A percentile compares a stretch with the other conserved stretches of the same genome.
Evolutionary conservation across 441 rosid species (phyloP).

Genomic region (Adansonia gregorii): DNA sequence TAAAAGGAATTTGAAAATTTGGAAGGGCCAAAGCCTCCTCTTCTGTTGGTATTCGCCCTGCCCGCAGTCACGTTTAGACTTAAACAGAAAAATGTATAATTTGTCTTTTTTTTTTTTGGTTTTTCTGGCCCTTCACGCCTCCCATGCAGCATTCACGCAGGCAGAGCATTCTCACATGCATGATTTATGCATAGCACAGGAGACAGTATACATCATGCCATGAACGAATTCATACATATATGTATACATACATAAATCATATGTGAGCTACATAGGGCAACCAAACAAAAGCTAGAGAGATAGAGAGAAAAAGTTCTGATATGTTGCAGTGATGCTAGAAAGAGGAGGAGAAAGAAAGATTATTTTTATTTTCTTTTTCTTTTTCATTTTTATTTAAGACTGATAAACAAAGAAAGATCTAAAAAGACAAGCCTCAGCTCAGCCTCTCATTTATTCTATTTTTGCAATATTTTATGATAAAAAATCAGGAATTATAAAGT

Average conservation of each 20-base stretch:
- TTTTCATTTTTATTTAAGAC: not conserved
- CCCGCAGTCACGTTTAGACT: not conserved
- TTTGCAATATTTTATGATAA: too few relatives aligned
- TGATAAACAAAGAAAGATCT: too few relatives aligned
- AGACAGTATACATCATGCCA: slow-evolving; percentile 4
- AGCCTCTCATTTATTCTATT: too few relatives aligned
- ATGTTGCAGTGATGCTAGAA: not conserved
- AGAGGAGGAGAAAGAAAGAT: not conserved
- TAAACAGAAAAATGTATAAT: not conserved
- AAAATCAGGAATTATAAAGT: too few relatives aligned
- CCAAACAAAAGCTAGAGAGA: slow-evolving; percentile 7
- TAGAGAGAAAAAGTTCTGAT: not conserved
- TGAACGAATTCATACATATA: not conserved
- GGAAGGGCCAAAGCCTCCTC: too few relatives aligned
- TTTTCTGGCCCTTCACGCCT: slow-evolving; percentile 32
- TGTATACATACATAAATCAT: too few relatives aligned
- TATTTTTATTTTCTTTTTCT: too few relatives aligned
- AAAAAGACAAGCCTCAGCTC: too few relatives aligned
- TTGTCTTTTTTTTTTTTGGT: not conserved
- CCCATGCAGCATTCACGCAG: slow-evolving; percentile 19
- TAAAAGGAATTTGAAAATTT: too few relatives aligned
- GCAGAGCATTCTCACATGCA: not conserved
- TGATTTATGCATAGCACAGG: not conserved
- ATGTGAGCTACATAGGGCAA: not conserved
- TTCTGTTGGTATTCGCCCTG: too few relatives aligned